A percentile compares a stretch with the other conserved stretches of the same genome.
Evolutionary conservation across 2,329 filamentous ascomycete genomes (phyloP).

Genomic region (Teratosphaeria epicoccoides): DNA sequence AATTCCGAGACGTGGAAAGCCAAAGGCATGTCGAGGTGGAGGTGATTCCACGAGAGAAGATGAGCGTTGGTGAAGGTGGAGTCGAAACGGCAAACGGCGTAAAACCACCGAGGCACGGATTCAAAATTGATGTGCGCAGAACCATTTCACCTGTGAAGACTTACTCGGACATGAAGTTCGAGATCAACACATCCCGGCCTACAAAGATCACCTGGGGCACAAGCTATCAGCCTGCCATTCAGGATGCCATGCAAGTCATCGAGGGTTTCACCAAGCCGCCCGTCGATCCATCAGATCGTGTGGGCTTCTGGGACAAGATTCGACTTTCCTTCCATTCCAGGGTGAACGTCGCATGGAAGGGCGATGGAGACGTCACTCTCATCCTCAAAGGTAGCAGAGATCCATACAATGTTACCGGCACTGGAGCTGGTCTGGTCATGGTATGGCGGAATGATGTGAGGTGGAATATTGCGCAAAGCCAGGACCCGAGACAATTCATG

Average conservation of each 20-base stretch:
- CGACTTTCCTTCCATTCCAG: conserved; percentile 87
- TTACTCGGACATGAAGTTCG: conserved; percentile 82
- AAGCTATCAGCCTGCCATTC: conserved; percentile 93
- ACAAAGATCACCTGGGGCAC: conserved; percentile 95
- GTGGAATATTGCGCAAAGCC: conserved; percentile 72
- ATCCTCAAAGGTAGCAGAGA: conserved; percentile 81
- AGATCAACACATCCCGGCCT: conserved; percentile 85
- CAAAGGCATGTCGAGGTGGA: conserved; percentile 71
- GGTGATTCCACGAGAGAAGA: conserved; percentile 62
- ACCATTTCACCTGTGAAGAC: conserved; percentile 94
- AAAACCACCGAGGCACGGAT: conserved; percentile 26
- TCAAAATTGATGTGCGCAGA: conserved; percentile 74
- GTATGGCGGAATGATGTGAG: conserved; percentile 93
- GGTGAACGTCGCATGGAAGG: conserved; percentile 81
- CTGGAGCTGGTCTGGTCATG: conserved; percentile 93
- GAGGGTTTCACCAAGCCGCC: conserved; percentile 96
- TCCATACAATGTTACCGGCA: conserved; percentile 84
- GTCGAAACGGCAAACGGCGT: conserved; percentile 43
- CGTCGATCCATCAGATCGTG: conserved; percentile 81
- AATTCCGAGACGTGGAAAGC: conserved; percentile 72
- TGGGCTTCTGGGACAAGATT: conserved; percentile 99
- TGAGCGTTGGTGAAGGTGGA: conserved; percentile 35
- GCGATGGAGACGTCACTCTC: conserved; percentile 89
- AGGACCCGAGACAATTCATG: conserved; percentile 89
- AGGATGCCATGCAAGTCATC: conserved; percentile 99